These are phyloP conservation scores for Bipolaris victoriae DNA, from an alignment of 2,329 filamentous ascomycete species.

Conservation along the genomic window DNA sequence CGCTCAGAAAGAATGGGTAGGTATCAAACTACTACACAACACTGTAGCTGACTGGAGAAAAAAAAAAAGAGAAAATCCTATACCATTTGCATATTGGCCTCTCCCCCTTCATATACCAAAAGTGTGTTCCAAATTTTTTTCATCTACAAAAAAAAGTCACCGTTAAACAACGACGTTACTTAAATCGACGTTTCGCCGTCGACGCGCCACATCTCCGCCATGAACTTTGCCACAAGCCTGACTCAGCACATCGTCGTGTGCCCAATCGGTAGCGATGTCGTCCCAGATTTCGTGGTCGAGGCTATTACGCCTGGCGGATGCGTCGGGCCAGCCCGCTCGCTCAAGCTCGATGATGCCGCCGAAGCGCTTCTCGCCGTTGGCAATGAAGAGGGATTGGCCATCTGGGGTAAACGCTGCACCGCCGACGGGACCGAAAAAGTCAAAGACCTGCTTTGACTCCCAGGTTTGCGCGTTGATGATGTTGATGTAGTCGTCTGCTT, in stretches of 20 bases:
- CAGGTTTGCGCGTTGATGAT: conserved; percentile 72
- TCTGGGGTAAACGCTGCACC: conserved; percentile 71
- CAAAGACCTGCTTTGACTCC: conserved; percentile 69
- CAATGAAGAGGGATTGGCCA: conserved; percentile 70
- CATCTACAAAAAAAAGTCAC: conserved; percentile 41
- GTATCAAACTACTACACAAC: background rate
- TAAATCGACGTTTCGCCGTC: conserved; percentile 35
- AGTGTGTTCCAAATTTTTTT: background rate
- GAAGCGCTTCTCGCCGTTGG: conserved; percentile 69
- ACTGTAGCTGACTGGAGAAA: background rate
- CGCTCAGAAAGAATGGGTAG: too few species aligned
- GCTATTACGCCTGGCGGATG: conserved; percentile 11
- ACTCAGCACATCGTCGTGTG: conserved; percentile 26
- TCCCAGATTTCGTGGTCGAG: conserved; percentile 10
- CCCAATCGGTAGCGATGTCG: conserved; percentile 33
- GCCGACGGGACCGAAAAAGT: conserved; percentile 77
- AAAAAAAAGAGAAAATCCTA: background rate
- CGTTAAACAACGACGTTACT: conserved; percentile 36
- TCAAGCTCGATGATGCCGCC: conserved; percentile 72
- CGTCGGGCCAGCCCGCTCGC: conserved; percentile 47
- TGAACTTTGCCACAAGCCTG: conserved; percentile 13
- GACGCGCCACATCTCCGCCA: conserved; percentile 24
- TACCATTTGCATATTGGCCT: too few species aligned
- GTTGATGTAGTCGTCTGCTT: conserved; percentile 75
- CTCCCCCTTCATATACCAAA: background rate